Percentiles rank a stretch among this genome's conserved stretches.
Conservation (phyloP, 352 stramenopile genomes). For the Pythium angustatum region DNA sequence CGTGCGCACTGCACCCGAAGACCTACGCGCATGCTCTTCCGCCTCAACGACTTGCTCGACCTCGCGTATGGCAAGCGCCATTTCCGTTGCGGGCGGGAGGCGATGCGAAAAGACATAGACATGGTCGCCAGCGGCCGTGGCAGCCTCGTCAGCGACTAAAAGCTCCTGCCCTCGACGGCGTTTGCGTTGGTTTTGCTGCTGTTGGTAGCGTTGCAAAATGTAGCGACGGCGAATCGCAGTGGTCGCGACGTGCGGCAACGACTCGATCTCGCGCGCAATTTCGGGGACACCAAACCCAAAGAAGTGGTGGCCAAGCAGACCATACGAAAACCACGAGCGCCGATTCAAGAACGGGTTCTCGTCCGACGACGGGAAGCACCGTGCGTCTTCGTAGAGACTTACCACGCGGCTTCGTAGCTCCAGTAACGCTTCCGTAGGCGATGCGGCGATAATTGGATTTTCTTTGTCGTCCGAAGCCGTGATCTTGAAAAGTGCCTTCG, state of each 20-base stretch:
- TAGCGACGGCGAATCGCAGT: conserved; percentile 56
- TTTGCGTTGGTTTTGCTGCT: conserved; percentile 38
- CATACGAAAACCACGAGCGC: conserved; percentile 82
- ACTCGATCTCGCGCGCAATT: conserved; percentile 68
- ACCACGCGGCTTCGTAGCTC: conserved; percentile 73
- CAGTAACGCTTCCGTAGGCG: conserved; percentile 68
- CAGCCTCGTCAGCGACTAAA: conserved; percentile 15
- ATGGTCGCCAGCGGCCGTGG: conserved; percentile 35
- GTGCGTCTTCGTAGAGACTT: conserved; percentile 65
- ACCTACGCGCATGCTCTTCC: conserved; percentile 82
- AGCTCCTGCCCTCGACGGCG: conserved; percentile 29
- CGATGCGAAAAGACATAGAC: conserved; percentile 88
- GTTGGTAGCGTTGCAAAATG: conserved; percentile 33
- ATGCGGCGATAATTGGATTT: conserved; percentile 61
- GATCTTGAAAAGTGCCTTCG: conserved; percentile 73
- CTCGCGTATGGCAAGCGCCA: conserved; percentile 80
- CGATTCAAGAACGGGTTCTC: conserved; percentile 76
- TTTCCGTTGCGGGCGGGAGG: conserved; percentile 64
- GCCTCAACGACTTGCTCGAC: conserved; percentile 79
- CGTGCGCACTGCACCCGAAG: conserved; percentile 81
- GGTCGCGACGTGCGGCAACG: conserved; percentile 70
- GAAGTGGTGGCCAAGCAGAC: conserved; percentile 74
- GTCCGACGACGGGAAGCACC: conserved; percentile 36
- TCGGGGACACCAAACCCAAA: conserved; percentile 79
- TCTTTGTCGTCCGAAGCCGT: conserved; percentile 67